Base-by-base conservation (phyloP, 148 eudicot species). In the Tetragonia tetragonoides region DNA sequence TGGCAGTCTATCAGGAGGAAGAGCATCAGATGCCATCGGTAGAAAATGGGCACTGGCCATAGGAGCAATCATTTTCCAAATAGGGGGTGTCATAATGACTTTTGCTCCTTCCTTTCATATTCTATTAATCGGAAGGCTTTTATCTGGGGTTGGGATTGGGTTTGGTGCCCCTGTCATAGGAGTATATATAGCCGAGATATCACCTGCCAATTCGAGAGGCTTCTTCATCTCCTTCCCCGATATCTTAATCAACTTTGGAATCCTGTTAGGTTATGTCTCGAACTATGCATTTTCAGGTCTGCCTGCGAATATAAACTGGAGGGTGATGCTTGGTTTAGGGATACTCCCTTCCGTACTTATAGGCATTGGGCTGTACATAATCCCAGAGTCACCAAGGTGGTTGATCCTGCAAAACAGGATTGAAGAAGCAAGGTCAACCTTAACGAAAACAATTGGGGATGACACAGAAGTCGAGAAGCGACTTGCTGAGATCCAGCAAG, bases 311-410 rank as follows among this genome's bases (percentile, higher is more conserved):
- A 78, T 78, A 23, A 85, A 68, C 60, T 82, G 84, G 84, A 79
- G 84, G 73, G 60, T 93, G 65, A 93, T 93, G 97, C 89, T 93
- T 18, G 93, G 84, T 5, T 87, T 93, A 47, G 97, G 96, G 53
- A 87, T 89, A 21, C 82, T 93, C 17, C 97, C 97, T 21, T 89
- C 97, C 2, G 75, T 91, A 44, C 80, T 93, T 21, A 89, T 93
- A 7, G 97, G 86, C 6, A 82, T 91, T 53, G 95, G 93, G 47
- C 87, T 93, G 17, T 86, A 78, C 68, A 68, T 89, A 14, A 93
- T 93, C 56, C 97, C 95, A 2, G 97, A 93, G 81, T 91, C 97
- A 10, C 97, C 97, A 24, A 75, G 97, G 80, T 93, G 97, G 97
- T 71, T 93, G 34, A 89, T 93, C 6, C 40, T 89, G 79, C 89